phyloP scores from a whole-genome alignment of 352 stramenopile species.

The Pythium guiyangense region DNA sequence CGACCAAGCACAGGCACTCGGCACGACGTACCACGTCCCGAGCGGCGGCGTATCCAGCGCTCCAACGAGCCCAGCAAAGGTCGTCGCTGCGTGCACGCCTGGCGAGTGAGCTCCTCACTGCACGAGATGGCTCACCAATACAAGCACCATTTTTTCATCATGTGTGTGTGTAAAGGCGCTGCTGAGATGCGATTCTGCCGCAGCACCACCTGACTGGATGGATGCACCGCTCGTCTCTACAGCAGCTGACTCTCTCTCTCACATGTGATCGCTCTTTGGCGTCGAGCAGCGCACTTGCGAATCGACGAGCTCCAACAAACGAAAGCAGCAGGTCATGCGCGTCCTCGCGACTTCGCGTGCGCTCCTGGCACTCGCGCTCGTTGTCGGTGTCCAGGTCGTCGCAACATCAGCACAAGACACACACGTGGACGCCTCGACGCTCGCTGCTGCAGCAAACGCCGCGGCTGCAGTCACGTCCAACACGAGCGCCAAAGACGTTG shows the following conservation, averaged over 20 bases:
- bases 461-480: constrained; percentile 8
- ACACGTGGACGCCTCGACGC: constrained; percentile 5
- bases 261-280: too few species aligned
- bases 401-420: constrained; percentile 1
- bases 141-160: too few species aligned
- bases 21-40: constrained; percentile 16
- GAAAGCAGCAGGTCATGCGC: constrained; percentile 1
- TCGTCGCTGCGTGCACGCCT: neutral
- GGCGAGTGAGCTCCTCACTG: neutral
- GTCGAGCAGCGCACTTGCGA: too few species aligned
- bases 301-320: too few species aligned
- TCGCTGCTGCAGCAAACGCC: constrained; percentile 11
- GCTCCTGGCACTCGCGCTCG: constrained; percentile 5
- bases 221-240: too few species aligned
- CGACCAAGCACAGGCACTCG: constrained; percentile 28
- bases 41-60: neutral
- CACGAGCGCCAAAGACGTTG: constrained; percentile 1
- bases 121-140: too few species aligned
- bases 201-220: too few species aligned
- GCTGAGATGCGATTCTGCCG: too few species aligned
- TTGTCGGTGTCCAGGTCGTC: neutral
- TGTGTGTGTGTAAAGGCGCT: too few species aligned
- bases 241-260: too few species aligned
- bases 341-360: neutral
- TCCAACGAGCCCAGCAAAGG: neutral